phyloP scores from a whole-genome alignment of 2,329 filamentous ascomycete genomes.

The Lasiodiplodia citricola region DNA sequence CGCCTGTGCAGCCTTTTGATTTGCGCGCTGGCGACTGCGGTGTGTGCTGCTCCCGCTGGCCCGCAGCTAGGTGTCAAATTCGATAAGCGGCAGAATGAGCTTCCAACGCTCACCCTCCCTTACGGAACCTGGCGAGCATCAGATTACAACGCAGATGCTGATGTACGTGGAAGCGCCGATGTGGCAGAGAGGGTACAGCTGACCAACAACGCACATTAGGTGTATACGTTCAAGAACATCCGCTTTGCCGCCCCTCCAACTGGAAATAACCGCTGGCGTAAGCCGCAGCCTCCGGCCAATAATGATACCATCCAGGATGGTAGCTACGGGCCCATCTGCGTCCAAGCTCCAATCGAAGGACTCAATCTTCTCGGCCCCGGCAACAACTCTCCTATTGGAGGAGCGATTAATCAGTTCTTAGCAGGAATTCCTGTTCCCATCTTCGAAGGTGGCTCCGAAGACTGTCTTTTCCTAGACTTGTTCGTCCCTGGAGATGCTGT shows the following conservation, averaged over 20 bases:
- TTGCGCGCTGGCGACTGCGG: background rate
- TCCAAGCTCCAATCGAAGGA: constrained; percentile 18
- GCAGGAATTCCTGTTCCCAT: constrained; percentile 18
- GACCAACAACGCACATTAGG: constrained; percentile 8
- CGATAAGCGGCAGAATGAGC: constrained; percentile 22
- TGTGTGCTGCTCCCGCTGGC: constrained; percentile 8
- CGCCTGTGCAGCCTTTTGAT: constrained; percentile 1
- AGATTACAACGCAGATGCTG: constrained; percentile 20
- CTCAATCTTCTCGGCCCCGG: constrained; percentile 24
- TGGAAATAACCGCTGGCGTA: constrained; percentile 35
- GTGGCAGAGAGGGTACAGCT: background rate
- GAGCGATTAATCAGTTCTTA: constrained; percentile 20
- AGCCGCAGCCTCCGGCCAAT: constrained; percentile 25
- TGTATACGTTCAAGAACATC: constrained; percentile 31
- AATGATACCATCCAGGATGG: constrained; percentile 26
- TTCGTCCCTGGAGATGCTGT: constrained; percentile 24
- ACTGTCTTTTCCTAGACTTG: constrained; percentile 25
- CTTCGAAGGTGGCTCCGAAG: constrained; percentile 16
- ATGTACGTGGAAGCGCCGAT: background rate
- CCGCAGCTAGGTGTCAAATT: constrained; percentile 19
- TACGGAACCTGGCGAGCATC: constrained; percentile 23
- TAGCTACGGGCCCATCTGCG: constrained; percentile 26
- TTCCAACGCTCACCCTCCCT: constrained; percentile 21
- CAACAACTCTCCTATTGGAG: constrained; percentile 24
- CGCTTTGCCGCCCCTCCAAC: constrained; percentile 43